These are phyloP conservation scores for Botryobasidium botryosum DNA, from an alignment of 768 basidiomycete genomes.

Conservation along the genomic window DNA sequence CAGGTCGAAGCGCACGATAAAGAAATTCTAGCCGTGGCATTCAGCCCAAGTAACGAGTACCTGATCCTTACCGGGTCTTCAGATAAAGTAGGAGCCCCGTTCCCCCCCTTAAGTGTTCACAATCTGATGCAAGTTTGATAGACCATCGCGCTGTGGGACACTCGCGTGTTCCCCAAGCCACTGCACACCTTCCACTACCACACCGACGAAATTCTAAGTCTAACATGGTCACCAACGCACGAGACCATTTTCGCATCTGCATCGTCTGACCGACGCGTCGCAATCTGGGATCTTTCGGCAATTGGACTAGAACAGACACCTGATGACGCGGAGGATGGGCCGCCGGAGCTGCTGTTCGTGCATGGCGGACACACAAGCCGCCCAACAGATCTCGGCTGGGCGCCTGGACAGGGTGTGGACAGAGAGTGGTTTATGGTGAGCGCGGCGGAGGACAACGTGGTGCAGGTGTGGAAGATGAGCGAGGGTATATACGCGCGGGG, in stretches of 20 bases:
- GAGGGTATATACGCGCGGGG: slow-evolving; percentile 90
- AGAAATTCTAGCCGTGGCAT: slow-evolving; percentile 82
- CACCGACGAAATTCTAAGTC: slow-evolving; percentile 83
- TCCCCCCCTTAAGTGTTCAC: background rate
- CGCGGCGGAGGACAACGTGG: slow-evolving; percentile 91
- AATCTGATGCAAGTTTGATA: slow-evolving; percentile 18
- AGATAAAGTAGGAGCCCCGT: slow-evolving; percentile 53
- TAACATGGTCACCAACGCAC: slow-evolving; percentile 91
- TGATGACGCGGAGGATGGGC: slow-evolving; percentile 96
- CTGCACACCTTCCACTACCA: slow-evolving; percentile 88
- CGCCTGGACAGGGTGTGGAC: slow-evolving; percentile 51
- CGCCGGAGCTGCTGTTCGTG: slow-evolving; percentile 88
- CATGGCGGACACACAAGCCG: slow-evolving; percentile 89
- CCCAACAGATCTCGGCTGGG: slow-evolving; percentile 93
- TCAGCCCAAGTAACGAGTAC: slow-evolving; percentile 65
- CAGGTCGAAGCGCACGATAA: slow-evolving; percentile 75
- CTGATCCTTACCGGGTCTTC: slow-evolving; percentile 82
- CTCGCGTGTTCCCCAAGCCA: slow-evolving; percentile 36
- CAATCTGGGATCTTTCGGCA: slow-evolving; percentile 83
- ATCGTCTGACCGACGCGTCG: slow-evolving; percentile 81
- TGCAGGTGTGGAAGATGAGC: slow-evolving; percentile 96
- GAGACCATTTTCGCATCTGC: slow-evolving; percentile 88
- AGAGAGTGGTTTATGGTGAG: slow-evolving; percentile 76
- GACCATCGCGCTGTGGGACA: slow-evolving; percentile 83
- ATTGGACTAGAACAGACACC: slow-evolving; percentile 95